Evolutionary conservation across 371 early-diverging fungal species (phyloP).

Genomic region (Vairimorpha necatrix): DNA sequence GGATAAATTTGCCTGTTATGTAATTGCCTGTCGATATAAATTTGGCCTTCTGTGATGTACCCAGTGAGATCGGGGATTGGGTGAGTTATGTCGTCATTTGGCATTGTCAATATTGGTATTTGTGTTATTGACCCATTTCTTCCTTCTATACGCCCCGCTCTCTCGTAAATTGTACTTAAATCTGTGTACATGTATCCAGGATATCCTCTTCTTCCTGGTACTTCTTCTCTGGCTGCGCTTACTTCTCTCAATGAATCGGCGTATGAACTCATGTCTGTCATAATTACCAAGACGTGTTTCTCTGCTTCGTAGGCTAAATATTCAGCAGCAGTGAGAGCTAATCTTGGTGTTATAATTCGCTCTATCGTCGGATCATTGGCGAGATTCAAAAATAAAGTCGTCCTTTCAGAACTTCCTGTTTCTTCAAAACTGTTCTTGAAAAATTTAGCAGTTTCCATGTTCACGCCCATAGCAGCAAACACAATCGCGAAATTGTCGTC

Average conservation of each 20-base stretch:
- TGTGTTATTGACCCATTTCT: constrained; percentile 98
- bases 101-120: constrained; percentile 99
- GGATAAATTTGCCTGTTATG: constrained; percentile 99
- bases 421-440: constrained; percentile 99
- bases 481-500: constrained; percentile 99
- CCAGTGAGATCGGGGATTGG: constrained; percentile 99
- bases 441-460: constrained; percentile 99
- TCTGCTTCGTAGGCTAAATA: constrained; percentile 98
- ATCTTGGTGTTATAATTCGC: constrained; percentile 97
- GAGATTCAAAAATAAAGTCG: constrained; percentile 95
- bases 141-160: constrained; percentile 98
- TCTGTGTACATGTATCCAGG: constrained; percentile 99
- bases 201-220: constrained; percentile 99
- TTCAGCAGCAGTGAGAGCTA: constrained; percentile 98
- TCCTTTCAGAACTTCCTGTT: constrained; percentile 95
- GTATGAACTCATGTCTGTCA: constrained; percentile 99
- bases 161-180: constrained; percentile 97
- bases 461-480: constrained; percentile 99
- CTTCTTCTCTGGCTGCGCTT: constrained; percentile 99
- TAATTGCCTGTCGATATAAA: constrained; percentile 96
- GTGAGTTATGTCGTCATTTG: constrained; percentile 99
- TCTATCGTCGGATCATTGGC: constrained; percentile 99
- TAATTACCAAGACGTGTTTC: constrained; percentile 96
- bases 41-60: constrained; percentile 99
- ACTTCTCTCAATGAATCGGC: constrained; percentile 99